Conservation (phyloP, 495 filamentous ascomycete species). For the Trichoderma orchidacearum region DNA sequence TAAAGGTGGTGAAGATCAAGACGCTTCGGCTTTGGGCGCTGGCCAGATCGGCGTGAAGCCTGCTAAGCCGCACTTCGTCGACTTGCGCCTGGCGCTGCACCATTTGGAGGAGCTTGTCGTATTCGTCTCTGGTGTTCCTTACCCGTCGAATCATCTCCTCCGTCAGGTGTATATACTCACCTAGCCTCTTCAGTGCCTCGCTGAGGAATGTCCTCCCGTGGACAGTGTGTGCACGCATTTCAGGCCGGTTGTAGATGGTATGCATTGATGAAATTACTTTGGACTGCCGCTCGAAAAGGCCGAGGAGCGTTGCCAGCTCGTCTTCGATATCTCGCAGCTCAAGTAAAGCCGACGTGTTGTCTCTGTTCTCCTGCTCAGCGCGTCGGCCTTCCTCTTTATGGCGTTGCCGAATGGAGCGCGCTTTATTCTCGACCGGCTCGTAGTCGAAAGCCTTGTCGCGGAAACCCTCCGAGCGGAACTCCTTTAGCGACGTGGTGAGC, state of each 20-base stretch:
- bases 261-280: slow-evolving; percentile 35
- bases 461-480: slow-evolving; percentile 39
- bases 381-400: slow-evolving; percentile 37
- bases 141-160: slow-evolving; percentile 44
- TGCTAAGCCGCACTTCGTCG: slow-evolving; percentile 50
- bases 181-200: slow-evolving; percentile 36
- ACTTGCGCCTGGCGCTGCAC: slow-evolving; percentile 58
- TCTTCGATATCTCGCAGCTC: slow-evolving; percentile 57
- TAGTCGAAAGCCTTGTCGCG: slow-evolving; percentile 34
- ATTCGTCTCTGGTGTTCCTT: slow-evolving; percentile 32
- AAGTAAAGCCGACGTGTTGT: slow-evolving; percentile 49
- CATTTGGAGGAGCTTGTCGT: slow-evolving; percentile 53
- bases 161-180: slow-evolving; percentile 43
- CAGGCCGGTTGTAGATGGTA: slow-evolving; percentile 17
- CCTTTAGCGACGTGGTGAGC: slow-evolving; percentile 49
- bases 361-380: slow-evolving; percentile 40
- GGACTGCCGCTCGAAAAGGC: slow-evolving; percentile 45
- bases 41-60: slow-evolving; percentile 49
- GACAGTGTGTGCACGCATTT: slow-evolving; percentile 15
- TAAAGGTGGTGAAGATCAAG: slow-evolving; percentile 60
- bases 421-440: slow-evolving; percentile 28
- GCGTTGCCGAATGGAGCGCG: slow-evolving; percentile 27
- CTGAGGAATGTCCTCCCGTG: slow-evolving; percentile 32
- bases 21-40: slow-evolving; percentile 48
- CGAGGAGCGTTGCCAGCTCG: slow-evolving; percentile 44